phyloP scores from a whole-genome alignment of 495 filamentous ascomycete genomes.

The Amniculicola lignicola region DNA sequence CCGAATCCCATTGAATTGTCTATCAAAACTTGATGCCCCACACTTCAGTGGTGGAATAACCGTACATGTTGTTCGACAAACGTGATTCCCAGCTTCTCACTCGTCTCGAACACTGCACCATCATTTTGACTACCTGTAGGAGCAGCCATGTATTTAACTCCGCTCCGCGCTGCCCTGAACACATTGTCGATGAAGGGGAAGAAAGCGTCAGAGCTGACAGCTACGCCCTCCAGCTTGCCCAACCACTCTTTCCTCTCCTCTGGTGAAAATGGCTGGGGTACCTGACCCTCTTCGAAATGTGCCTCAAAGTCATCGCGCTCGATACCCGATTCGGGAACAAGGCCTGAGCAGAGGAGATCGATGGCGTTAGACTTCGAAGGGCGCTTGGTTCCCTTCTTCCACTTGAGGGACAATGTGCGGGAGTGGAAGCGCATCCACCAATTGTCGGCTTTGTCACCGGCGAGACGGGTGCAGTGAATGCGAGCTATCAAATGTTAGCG shows the following conservation, averaged over 20 bases:
- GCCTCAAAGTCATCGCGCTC: slow-evolving; percentile 85
- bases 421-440: slow-evolving; percentile 99
- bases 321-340: slow-evolving; percentile 68
- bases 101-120: slow-evolving; percentile 79
- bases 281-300: slow-evolving; percentile 72
- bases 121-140: slow-evolving; percentile 95
- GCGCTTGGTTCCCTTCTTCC: slow-evolving; percentile 94
- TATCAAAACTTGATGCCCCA: too few relatives aligned
- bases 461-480: slow-evolving; percentile 96
- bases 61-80: slow-evolving; percentile 87
- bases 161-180: slow-evolving; percentile 80
- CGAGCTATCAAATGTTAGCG: slow-evolving; percentile 44
- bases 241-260: slow-evolving; percentile 86
- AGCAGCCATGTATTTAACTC: slow-evolving; percentile 92
- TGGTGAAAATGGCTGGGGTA: slow-evolving; percentile 76
- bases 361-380: slow-evolving; percentile 98
- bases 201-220: slow-evolving; percentile 90
- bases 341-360: slow-evolving; percentile 85
- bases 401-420: slow-evolving; percentile 79
- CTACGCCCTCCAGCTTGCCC: slow-evolving; percentile 73
- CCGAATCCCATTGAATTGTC: too few relatives aligned
- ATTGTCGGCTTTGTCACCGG: slow-evolving; percentile 98
- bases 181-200: slow-evolving; percentile 99
- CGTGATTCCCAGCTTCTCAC: slow-evolving; percentile 83
- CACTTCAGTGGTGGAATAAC: slow-evolving; percentile 83